Conservation (phyloP, 495 filamentous ascomycete species). For the Xylaria castorea region DNA sequence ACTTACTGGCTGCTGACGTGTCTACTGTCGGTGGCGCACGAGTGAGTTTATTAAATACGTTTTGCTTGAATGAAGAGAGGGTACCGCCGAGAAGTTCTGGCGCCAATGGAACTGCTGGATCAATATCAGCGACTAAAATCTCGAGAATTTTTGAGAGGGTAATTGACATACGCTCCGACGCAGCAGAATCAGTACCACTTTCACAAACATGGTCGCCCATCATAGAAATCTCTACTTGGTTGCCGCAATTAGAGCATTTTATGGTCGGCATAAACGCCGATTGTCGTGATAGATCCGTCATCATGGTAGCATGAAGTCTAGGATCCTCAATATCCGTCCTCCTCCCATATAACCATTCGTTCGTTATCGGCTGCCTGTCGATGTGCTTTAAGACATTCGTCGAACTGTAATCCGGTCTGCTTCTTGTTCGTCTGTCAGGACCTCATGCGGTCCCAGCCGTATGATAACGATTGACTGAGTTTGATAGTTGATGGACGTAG, state of each 20-base stretch:
- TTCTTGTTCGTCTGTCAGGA: conserved; percentile 10
- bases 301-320: conserved; percentile 33
- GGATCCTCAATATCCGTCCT: background rate
- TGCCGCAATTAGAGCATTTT: conserved; percentile 91
- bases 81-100: conserved; percentile 42
- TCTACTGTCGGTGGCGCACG: conserved; percentile 59
- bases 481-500: background rate
- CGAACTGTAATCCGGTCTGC: conserved; percentile 21
- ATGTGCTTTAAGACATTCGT: conserved; percentile 29
- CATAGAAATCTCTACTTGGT: conserved; percentile 83
- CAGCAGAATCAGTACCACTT: conserved; percentile 40
- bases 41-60: conserved; percentile 49
- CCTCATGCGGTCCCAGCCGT: background rate
- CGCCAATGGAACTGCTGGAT: conserved; percentile 48
- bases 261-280: conserved; percentile 85
- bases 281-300: conserved; percentile 59
- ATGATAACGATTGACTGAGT: background rate
- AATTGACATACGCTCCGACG: conserved; percentile 47
- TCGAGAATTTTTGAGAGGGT: conserved; percentile 3
- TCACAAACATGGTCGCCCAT: conserved; percentile 90
- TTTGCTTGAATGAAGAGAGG: conserved; percentile 36
- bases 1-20: conserved; percentile 64
- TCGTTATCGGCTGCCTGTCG: conserved; percentile 23
- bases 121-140: conserved; percentile 27
- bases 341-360: conserved; percentile 30